These are phyloP conservation scores for Gracilariopsis chorda DNA, from an alignment of 23 red algal species.

Conservation along the genomic window DNA sequence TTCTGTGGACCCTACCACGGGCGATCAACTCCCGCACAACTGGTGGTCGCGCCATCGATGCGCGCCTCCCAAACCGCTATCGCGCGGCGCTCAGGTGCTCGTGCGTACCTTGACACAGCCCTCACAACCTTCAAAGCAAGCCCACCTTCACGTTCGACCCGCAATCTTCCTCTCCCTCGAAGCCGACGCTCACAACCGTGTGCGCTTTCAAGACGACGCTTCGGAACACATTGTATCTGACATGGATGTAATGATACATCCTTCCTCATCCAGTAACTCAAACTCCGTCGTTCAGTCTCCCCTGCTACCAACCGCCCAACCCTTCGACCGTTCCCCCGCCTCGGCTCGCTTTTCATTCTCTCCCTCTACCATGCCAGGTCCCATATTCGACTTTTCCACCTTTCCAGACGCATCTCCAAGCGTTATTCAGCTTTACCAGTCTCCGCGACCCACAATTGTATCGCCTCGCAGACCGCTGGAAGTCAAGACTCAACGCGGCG, in stretches of 20 bases:
- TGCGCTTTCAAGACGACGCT: conserved; percentile 33
- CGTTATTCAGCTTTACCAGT: conserved; percentile 5
- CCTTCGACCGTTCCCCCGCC: neutral
- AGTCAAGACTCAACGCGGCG: neutral
- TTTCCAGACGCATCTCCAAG: neutral
- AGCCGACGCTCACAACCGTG: neutral
- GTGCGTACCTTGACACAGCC: conserved; percentile 20
- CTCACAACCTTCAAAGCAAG: neutral
- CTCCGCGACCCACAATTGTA: neutral
- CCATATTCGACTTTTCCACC: neutral
- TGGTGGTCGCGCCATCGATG: conserved; percentile 59
- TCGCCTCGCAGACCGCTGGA: conserved; percentile 9
- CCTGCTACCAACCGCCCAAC: neutral
- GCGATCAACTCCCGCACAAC: neutral
- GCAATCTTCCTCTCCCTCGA: conserved; percentile 36
- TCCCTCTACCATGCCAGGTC: neutral
- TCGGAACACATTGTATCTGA: conserved; percentile 12
- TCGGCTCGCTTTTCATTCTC: conserved; percentile 21
- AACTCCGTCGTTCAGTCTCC: neutral
- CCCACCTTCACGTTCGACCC: neutral
- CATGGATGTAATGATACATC: conserved; percentile 54
- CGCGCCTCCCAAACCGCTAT: conserved; percentile 4
- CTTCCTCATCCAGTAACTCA: neutral
- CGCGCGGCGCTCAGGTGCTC: conserved; percentile 8
- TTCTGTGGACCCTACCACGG: conserved; percentile 30